Evolutionary conservation across 495 filamentous ascomycete species (phyloP).

Genomic region (Aspergillus baeticus): DNA sequence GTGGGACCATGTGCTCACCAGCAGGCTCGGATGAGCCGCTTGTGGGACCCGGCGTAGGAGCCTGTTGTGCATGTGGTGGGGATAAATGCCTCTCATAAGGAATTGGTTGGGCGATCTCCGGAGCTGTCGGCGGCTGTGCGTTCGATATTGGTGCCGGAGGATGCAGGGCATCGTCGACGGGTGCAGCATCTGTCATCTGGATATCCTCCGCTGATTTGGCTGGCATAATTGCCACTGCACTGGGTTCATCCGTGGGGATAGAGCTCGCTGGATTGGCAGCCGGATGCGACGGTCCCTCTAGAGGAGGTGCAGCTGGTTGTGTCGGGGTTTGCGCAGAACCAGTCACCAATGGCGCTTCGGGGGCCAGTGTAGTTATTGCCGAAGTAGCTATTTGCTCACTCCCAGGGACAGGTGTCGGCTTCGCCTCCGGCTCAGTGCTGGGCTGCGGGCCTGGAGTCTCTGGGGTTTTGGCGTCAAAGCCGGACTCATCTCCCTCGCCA

Average conservation of each 20-base stretch:
- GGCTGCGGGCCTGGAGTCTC: constrained; percentile 33
- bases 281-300: constrained; percentile 10
- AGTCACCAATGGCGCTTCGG: constrained; percentile 24
- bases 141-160: not conserved
- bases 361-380: constrained; percentile 21
- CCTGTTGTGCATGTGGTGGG: constrained; percentile 6
- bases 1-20: constrained; percentile 5
- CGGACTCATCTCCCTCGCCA: constrained; percentile 57
- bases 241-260: constrained; percentile 4
- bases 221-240: constrained; percentile 7
- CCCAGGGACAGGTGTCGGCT: constrained; percentile 18
- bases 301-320: constrained; percentile 11
- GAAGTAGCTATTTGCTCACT: constrained; percentile 18
- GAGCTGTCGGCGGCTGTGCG: not conserved
- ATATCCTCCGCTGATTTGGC: constrained; percentile 28
- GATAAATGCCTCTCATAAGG: not conserved
- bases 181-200: constrained; percentile 20
- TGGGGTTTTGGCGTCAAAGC: constrained; percentile 50
- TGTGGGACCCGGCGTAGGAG: not conserved
- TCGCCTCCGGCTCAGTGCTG: constrained; percentile 22
- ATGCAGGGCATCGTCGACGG: not conserved
- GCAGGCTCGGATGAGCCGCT: not conserved
- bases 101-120: constrained; percentile 1
- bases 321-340: constrained; percentile 13
- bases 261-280: not conserved